phyloP scores from a whole-genome alignment of 192 early-diverging fungal species.

The Backusella westeae region DNA sequence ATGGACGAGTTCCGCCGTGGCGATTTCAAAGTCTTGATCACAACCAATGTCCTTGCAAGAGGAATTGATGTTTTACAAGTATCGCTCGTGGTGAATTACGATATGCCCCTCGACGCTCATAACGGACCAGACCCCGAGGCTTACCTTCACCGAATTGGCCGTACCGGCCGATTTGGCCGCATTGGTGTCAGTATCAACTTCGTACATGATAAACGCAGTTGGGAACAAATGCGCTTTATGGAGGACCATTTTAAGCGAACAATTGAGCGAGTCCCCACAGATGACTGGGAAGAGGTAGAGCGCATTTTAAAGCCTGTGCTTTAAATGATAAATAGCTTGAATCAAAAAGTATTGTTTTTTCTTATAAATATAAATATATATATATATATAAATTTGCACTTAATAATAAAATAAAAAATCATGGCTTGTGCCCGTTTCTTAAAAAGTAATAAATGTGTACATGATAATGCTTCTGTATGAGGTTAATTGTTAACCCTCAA shows the following conservation, averaged over 20 bases:
- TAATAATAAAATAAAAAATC: too few species aligned
- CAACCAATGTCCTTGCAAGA: constrained; percentile 94
- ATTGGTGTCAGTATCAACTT: constrained; percentile 94
- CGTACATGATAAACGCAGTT: constrained; percentile 76
- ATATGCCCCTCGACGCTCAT: constrained; percentile 74
- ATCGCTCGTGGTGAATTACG: constrained; percentile 95
- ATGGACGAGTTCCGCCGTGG: constrained; percentile 94
- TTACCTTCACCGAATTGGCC: constrained; percentile 96
- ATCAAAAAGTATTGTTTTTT: too few species aligned
- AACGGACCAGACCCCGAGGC: constrained; percentile 82
- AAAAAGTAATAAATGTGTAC: too few species aligned
- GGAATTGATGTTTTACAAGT: constrained; percentile 97
- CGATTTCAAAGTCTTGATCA: constrained; percentile 88
- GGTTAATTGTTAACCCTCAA: background rate
- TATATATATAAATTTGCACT: too few species aligned
- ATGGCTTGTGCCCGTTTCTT: too few species aligned
- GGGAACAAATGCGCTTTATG: constrained; percentile 79
- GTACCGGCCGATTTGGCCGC: constrained; percentile 96
- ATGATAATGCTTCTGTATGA: background rate
- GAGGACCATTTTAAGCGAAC: constrained; percentile 75
- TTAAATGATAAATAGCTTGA: background rate
- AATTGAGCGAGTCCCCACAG: constrained; percentile 83
- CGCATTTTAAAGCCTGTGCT: constrained; percentile 83
- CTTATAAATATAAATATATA: too few species aligned
- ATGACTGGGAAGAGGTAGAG: constrained; percentile 80